These are phyloP conservation scores for Zymoseptoria pseudotritici DNA, from an alignment of 2,329 filamentous ascomycete species.

Conservation along the genomic window DNA sequence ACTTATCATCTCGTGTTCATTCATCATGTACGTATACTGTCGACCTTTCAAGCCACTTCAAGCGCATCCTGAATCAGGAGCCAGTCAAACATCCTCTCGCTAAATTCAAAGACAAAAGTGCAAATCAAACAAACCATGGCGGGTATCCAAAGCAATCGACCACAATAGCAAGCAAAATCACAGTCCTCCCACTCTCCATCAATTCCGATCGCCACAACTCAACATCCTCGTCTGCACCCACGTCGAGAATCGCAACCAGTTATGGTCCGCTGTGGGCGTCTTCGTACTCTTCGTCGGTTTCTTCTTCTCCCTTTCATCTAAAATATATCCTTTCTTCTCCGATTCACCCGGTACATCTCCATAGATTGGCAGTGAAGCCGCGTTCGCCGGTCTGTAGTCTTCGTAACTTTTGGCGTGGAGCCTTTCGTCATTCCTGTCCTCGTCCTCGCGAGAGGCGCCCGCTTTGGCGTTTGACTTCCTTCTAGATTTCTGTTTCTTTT, in stretches of 20 bases:
- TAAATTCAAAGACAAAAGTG: background rate
- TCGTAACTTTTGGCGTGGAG: constrained; percentile 21
- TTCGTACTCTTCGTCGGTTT: background rate
- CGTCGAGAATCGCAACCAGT: constrained; percentile 49
- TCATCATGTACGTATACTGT: background rate
- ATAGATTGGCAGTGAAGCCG: constrained; percentile 18
- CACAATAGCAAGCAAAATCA: background rate
- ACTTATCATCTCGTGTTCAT: background rate
- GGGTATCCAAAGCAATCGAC: background rate
- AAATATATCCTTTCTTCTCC: constrained; percentile 15
- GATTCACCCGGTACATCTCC: constrained; percentile 19
- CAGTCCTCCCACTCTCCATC: background rate
- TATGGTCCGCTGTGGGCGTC: constrained; percentile 9
- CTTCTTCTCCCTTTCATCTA: background rate
- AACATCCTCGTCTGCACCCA: constrained; percentile 51
- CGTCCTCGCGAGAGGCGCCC: constrained; percentile 7
- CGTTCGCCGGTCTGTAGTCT: constrained; percentile 18
- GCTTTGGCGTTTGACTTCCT: constrained; percentile 11
- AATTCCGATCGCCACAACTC: constrained; percentile 34
- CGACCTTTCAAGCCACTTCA: too few relatives aligned
- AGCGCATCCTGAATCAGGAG: too few relatives aligned
- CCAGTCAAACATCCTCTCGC: background rate
- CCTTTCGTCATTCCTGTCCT: constrained; percentile 8
- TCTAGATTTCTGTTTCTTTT: constrained; percentile 11
- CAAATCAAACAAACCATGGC: background rate